phyloP scores from a whole-genome alignment of 345 rosid genomes.

The Limnanthes douglasii region DNA sequence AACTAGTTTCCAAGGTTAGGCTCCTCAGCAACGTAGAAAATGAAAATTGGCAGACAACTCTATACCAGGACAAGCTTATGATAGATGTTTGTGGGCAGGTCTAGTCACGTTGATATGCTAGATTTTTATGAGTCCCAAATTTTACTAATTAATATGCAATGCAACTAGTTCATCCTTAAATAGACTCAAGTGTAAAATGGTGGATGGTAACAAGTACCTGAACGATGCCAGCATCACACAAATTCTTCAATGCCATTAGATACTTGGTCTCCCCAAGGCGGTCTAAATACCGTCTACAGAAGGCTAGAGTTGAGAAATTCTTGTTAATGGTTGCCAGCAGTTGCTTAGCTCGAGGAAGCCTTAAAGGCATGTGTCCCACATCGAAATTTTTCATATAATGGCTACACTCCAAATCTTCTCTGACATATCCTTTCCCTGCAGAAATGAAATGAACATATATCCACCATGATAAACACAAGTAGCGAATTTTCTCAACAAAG shows the following conservation, averaged over 20 bases:
- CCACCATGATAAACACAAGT: background rate
- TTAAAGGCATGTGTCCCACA: slow-evolving; percentile 59
- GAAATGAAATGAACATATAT: background rate
- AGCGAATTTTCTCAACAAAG: background rate
- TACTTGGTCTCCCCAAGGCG: slow-evolving; percentile 89
- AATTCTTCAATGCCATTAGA: slow-evolving; percentile 85
- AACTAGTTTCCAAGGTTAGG: background rate
- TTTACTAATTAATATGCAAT: too few relatives aligned
- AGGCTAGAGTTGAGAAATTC: slow-evolving; percentile 85
- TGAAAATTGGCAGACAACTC: too few relatives aligned
- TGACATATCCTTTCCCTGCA: slow-evolving; percentile 81
- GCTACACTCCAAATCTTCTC: slow-evolving; percentile 93
- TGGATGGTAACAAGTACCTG: slow-evolving; percentile 41
- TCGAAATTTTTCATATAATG: slow-evolving; percentile 91
- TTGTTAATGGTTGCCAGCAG: slow-evolving; percentile 86
- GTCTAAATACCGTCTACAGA: slow-evolving; percentile 88
- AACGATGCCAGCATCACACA: slow-evolving; percentile 77
- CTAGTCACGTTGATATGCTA: background rate
- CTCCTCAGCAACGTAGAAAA: background rate
- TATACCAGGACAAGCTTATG: background rate
- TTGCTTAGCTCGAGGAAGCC: slow-evolving; percentile 89
- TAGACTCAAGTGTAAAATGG: too few relatives aligned
- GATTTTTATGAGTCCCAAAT: too few relatives aligned
- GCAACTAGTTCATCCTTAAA: too few relatives aligned
- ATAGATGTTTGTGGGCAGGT: background rate